Evolutionary conservation across 176 grass and related monocot species (phyloP), one percentile per base, ranked within the genome.

Genomic region (Triticum timopheevii): DNA sequence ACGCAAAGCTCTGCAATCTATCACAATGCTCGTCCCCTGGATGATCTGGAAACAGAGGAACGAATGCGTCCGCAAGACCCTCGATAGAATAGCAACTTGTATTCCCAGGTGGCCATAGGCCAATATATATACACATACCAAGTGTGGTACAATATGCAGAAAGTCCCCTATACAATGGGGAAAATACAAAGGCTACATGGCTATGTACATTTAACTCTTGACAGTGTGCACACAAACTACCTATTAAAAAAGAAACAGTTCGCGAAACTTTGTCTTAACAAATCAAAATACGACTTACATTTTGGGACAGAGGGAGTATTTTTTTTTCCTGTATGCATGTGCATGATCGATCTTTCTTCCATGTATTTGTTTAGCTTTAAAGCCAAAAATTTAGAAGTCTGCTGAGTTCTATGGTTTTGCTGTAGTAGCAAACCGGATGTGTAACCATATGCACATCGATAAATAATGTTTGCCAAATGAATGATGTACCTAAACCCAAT

Each of bases 401-500:
- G 25, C 9, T 17, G n/a, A 62, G 16, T 73, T 23, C 3, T 40
- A 61, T 19, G 13, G 22, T 44, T 30, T 75, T 76, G 16, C 58
- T 76, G 40, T 42, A 76, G 5, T 33, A 65, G 13, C 22, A 65
- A 12, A 50, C 63, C 16, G 6, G 17, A 12, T 30, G 20, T 28
- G 36, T 63, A 61, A 84, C n/a, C 45, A 84, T 49, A 30, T 63
- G 28, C 27, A 22, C 13, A 31, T 76, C 12, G 19, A 76, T 47
- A 45, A 64, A 76, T 74, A 47, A 30, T 73, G 56, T 65, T 49
- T 84, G 40, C 40, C 38, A 76, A 65, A 65, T 76, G 28, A 5
- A 63, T 76, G 82, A 76, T 75, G 58, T 35, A 65, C 12, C 58
- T 54, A 54, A 31, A 54, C 73, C 15, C 31, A 76, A 31, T 76